Base-by-base conservation (phyloP, 1,284 basidiomycete genomes). In the Waitea zeae region DNA sequence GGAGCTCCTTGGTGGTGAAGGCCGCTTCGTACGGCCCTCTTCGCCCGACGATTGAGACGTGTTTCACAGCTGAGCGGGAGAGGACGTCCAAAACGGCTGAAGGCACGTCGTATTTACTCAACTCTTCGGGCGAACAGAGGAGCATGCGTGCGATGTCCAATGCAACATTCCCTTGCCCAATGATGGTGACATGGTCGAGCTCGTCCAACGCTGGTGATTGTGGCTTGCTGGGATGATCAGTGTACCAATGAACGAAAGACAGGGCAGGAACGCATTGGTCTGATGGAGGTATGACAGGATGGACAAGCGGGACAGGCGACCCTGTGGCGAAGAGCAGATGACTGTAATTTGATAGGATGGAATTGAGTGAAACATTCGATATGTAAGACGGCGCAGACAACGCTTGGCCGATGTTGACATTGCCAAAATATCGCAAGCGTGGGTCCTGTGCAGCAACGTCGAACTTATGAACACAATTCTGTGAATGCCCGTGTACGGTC, bases 401-500 rank as follows among this genome's bases (percentile, higher is more conserved):
- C 0, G 67, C 55, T 33, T 72, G 59, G 13, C 67, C 71, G 32
- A 97, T 58, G 38, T 83, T 75, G 29, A 95, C 78, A 48, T 97
- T 97, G 31, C 95, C 95, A 50, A 93, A 93, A 58, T 92, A 96
- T 7, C 66, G 62, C 44, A 95, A 74, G 3, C 88, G 72, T 1
- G 70, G 59, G 51, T 95, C 88, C 17, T 27, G 13, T 5, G 34
- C 30, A 12, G 70, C 65, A 14, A 67, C 62, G 48, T 90, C 86
- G 45, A 98, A 99, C 56, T 95, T 97, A 58, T 95, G 73, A 30
- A 84, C 88, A 55, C 92, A 96, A 53, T 99, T 99, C 90, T 96
- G 26, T 33, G n/a, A n/a, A n/a, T n/a, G n/a, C n/a, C n/a, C 6
- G 20, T 2, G 19, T 24, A 30, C 24, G 24, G 11, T n/a, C 11